Conservation (phyloP, 1,139 yeast species). For the Spencermartinsiella ligniputridi region DNA sequence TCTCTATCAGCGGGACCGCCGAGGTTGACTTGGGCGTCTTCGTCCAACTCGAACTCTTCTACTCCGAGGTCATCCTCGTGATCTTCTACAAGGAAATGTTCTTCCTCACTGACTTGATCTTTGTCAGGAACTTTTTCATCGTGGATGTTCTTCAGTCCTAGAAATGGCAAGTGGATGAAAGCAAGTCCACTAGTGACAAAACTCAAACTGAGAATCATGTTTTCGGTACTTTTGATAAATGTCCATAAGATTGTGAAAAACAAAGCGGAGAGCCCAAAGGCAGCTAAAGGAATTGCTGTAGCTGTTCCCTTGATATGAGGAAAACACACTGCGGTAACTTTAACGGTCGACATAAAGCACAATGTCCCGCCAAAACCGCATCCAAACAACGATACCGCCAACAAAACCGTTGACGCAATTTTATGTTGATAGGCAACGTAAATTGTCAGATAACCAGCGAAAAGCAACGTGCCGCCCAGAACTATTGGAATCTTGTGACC, state of each 20-base stretch:
- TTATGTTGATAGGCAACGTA: constrained; percentile 23
- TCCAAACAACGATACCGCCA: constrained; percentile 24
- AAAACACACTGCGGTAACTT: constrained; percentile 34
- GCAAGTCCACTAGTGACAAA: constrained; percentile 27
- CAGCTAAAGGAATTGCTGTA: constrained; percentile 34
- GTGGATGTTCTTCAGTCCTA: constrained; percentile 7
- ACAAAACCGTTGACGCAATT: constrained; percentile 21
- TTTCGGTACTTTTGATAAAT: constrained; percentile 29
- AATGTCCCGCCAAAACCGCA: constrained; percentile 33
- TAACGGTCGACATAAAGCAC: constrained; percentile 31
- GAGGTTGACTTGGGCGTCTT: no score
- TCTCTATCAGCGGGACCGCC: no score
- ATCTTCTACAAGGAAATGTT: not conserved
- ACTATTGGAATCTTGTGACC: constrained; percentile 47
- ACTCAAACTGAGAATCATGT: constrained; percentile 28
- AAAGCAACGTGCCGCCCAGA: constrained; percentile 26
- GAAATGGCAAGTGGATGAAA: constrained; percentile 26
- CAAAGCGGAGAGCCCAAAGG: constrained; percentile 36
- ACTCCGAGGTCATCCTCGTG: not conserved
- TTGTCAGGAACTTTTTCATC: not conserved
- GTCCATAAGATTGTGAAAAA: constrained; percentile 26
- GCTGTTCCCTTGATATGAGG: constrained; percentile 33
- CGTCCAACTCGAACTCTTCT: no score
- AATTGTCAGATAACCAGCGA: constrained; percentile 26
- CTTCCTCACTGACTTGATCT: not conserved